Conservation (phyloP, 257 asterid species). For the Dorcoceras hygrometricum region DNA sequence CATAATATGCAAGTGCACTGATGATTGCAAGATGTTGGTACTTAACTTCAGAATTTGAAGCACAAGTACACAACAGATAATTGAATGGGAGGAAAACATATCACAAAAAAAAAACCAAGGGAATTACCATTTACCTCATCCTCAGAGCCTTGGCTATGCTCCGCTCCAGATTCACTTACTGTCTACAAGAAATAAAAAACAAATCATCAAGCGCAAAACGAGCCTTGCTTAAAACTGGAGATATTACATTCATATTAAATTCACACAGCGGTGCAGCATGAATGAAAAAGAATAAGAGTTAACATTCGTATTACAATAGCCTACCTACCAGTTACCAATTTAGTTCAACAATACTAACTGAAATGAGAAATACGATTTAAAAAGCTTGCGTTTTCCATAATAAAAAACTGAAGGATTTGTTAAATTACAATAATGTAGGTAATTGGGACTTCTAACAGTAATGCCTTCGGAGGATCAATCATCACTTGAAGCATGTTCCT, state of each 20-base stretch:
- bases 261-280: background rate
- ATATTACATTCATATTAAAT: conserved; percentile 2
- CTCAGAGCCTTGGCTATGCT: conserved; percentile 37
- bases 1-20: too few species aligned
- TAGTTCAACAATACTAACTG: background rate
- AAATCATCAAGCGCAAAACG: background rate
- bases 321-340: background rate
- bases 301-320: conserved; percentile 5
- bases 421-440: background rate
- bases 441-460: background rate
- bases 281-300: background rate
- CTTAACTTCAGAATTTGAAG: background rate
- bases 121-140: conserved; percentile 55
- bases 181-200: conserved; percentile 40
- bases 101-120: conserved; percentile 3
- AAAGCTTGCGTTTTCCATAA: background rate
- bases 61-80: background rate
- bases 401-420: background rate
- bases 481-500: background rate
- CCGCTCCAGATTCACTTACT: conserved; percentile 41
- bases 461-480: background rate
- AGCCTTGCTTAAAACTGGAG: background rate
- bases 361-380: background rate
- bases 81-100: background rate
- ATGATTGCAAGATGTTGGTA: background rate